Base-by-base conservation (phyloP, 2,329 filamentous ascomycete genomes). In the Aspergillus luchuensis region DNA sequence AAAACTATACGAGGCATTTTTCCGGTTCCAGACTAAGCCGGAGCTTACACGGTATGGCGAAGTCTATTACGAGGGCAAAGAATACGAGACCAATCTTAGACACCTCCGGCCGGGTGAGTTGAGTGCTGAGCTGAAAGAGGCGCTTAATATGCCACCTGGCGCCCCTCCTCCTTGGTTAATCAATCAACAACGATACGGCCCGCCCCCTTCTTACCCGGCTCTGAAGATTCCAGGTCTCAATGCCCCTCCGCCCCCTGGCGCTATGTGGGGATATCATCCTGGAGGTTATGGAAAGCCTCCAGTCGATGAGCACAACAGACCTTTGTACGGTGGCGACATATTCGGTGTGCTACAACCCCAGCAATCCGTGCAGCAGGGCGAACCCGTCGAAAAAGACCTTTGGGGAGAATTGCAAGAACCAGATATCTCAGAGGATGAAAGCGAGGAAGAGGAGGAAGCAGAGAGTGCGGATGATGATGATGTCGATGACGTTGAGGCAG, bases 1-100 rank as follows among this genome's bases (percentile, higher is more conserved):
- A 74, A 97, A 95, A 76, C 87, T 98, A 57, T 98, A 98, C 79
- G 95, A 98, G 74, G 95, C 95, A 4, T 99, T 99, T 82, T 99
- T 99, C 82, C 87, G 92, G 61, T 96, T 97, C 74, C 95, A 99
- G 79, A 96, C 92, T 43, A 99, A 99, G 78, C 95, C 95, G 0
- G 89, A 92, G 68, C 81, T 99, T 64, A 98, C 95, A 33, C 87
- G 93, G 47, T 99, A 97, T 69, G 95, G 95, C 43, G 95, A 99
- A 76, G 93, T 99, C n/a, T 99, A 99, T 78, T 98, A 98, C 75
- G 95, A 99, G 78, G 95, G 95, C 73, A 99, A 99, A 76, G 95
- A 99, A 75, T 95, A 91, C 72, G 95, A 99, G 78, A 97, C 95
- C 0, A 96, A 98, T 74, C 85, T 96, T 65, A 89, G 91, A 69